Base-by-base conservation (phyloP, 1,284 basidiomycete genomes). In the Boletus albobrunnescens region DNA sequence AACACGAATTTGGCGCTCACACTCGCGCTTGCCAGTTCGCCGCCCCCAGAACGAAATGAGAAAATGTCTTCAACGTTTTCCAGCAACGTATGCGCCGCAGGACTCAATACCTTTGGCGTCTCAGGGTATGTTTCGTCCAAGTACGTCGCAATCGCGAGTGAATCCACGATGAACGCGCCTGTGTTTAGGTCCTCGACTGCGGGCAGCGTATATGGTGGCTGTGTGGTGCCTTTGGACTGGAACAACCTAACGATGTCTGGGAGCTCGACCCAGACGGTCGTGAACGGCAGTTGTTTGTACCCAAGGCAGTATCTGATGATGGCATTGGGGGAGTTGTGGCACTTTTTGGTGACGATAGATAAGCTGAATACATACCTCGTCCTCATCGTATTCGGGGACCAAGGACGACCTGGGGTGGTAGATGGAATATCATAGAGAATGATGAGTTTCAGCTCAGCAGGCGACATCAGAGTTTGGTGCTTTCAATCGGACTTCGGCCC, bases 71-170 rank as follows among this genome's bases (percentile, higher is more conserved):
- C 35, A 2, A 24, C 4, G 2, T 11, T 12, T 20, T 52, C 47
- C 4, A 61, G n/a, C 4, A 20, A 1, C 1, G n/a, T 35, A 12
- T 17, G 41, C 3, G 32, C 41, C 1, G 33, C 36, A 2, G 47
- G 41, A 12, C 24, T 41, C 31, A 50, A 8, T 14, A 63, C 47
- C 4, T 32, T 43, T 1, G 67, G 71, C 0, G 64, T 67, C 19
- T 67, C 58, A 0, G 73, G 71, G 52, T 75, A 77, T 3, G 67
- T 66, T 12, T 61, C 54, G 40, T 78, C 76, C 20, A 78, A 56
- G 54, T 76, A 76, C 13, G 63, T 55, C 0, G 71, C 64, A 41
- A 76, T 75, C 22, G 58, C 54, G 12, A 55, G 36, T 2, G 71
- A 74, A 19, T 74, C 71, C 6, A 63, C 44, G 17, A 75, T 36